phyloP scores from a whole-genome alignment of 2,329 filamentous ascomycete genomes.

The Claviceps fusiformis region DNA sequence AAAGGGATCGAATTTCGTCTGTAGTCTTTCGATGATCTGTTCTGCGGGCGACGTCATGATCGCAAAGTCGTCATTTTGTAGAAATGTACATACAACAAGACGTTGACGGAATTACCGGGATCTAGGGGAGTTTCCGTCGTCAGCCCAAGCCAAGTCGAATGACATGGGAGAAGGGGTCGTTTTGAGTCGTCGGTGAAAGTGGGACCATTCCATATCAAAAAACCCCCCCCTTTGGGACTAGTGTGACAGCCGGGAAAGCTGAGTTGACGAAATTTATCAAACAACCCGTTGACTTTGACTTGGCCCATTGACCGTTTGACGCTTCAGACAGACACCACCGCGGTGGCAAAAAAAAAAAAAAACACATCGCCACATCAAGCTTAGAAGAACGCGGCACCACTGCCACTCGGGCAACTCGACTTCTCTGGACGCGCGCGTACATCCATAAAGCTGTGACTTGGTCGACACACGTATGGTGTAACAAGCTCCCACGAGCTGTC shows the following conservation, averaged over 20 bases:
- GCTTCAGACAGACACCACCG: not conserved
- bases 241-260: constrained; percentile 10
- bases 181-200: not conserved
- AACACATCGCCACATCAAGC: not conserved
- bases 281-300: not conserved
- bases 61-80: not conserved
- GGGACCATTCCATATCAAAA: not conserved
- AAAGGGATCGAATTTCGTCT: constrained; percentile 34
- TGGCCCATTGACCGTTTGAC: not conserved
- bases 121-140: not conserved
- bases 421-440: constrained; percentile 6
- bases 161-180: not conserved
- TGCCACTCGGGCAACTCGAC: constrained; percentile 9
- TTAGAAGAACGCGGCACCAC: constrained; percentile 8
- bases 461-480: constrained; percentile 20
- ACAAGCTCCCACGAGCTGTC: constrained; percentile 20
- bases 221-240: constrained; percentile 2
- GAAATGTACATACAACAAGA: not conserved
- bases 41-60: constrained; percentile 21
- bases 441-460: constrained; percentile 4
- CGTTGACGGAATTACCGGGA: not conserved
- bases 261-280: constrained; percentile 22
- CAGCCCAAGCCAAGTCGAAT: not conserved
- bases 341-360: not conserved
- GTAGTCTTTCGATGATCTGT: constrained; percentile 19